phyloP scores from a whole-genome alignment of 495 filamentous ascomycete species.

The Mytilinidion resinicola region DNA sequence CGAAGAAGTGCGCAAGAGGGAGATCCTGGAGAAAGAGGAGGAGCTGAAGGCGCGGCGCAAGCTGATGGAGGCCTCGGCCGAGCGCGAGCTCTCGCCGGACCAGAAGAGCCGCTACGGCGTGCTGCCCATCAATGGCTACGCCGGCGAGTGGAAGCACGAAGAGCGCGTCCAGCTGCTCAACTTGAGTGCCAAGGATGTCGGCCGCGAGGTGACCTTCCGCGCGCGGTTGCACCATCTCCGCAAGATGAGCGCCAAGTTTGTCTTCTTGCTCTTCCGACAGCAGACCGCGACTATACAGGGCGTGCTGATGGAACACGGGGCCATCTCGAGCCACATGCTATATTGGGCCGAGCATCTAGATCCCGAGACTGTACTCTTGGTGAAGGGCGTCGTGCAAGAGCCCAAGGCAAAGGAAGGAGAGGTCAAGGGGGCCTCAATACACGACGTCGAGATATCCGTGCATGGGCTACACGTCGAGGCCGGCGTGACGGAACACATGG shows the following conservation, averaged over 20 bases:
- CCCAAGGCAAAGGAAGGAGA: slow-evolving; percentile 48
- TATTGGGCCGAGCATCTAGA: slow-evolving; percentile 67
- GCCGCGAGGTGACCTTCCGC: slow-evolving; percentile 71
- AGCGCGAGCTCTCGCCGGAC: slow-evolving; percentile 34
- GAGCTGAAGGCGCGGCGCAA: slow-evolving; percentile 29
- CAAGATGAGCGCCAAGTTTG: slow-evolving; percentile 84
- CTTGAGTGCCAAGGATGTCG: slow-evolving; percentile 43
- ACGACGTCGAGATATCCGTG: slow-evolving; percentile 38
- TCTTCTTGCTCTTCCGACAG: slow-evolving; percentile 84
- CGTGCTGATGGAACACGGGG: slow-evolving; percentile 55
- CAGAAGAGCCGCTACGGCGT: slow-evolving; percentile 33
- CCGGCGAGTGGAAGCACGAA: slow-evolving; percentile 37
- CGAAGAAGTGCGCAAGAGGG: slow-evolving; percentile 30
- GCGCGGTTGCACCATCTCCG: slow-evolving; percentile 82
- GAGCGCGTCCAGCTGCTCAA: slow-evolving; percentile 33
- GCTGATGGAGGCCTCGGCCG: slow-evolving; percentile 32
- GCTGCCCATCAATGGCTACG: slow-evolving; percentile 38
- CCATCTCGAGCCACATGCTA: slow-evolving; percentile 52
- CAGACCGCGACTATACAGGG: slow-evolving; percentile 77
- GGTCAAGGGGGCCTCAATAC: slow-evolving; percentile 41
- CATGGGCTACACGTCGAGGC: slow-evolving; percentile 50
- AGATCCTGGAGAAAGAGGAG: slow-evolving; percentile 28
- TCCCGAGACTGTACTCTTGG: slow-evolving; percentile 58
- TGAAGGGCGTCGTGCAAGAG: slow-evolving; percentile 38
- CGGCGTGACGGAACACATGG: slow-evolving; percentile 50